phyloP scores from a whole-genome alignment of 495 filamentous ascomycete species.

The Aspergillus sparsus region DNA sequence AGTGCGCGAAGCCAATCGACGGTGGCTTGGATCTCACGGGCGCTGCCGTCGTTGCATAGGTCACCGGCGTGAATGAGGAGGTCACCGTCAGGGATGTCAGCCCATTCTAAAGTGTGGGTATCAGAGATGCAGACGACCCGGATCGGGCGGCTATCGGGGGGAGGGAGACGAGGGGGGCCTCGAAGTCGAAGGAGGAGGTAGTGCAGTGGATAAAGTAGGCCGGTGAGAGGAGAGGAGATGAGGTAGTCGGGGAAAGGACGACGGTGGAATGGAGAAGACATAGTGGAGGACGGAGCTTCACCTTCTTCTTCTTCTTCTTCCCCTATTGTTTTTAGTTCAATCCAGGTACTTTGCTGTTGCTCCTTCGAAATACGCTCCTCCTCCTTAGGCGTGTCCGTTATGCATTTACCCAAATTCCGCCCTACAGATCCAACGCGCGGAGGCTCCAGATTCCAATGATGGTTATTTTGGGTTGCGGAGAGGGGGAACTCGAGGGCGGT shows the following conservation, averaged over 20 bases:
- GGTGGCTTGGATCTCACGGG: conserved; percentile 69
- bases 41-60: conserved; percentile 70
- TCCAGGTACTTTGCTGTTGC: neutral
- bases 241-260: conserved; percentile 49
- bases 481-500: neutral
- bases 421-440: no score
- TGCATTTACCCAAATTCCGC: no score
- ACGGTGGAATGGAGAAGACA: conserved; percentile 50
- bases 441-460: no score
- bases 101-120: conserved; percentile 71
- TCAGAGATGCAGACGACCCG: conserved; percentile 88
- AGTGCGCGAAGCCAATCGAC: conserved; percentile 76
- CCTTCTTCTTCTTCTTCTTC: neutral
- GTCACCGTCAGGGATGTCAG: conserved; percentile 71
- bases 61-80: conserved; percentile 90
- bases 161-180: conserved; percentile 56
- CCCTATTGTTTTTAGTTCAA: neutral
- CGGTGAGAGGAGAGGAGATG: conserved; percentile 50
- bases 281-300: conserved; percentile 14
- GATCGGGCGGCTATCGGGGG: conserved; percentile 55
- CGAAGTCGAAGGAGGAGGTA: conserved; percentile 63
- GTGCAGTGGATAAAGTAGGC: conserved; percentile 58
- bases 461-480: neutral
- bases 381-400: no score
- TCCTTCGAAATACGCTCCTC: no score